Conservation (phyloP, 352 stramenopile genomes). For the Pythium plurisporium region DNA sequence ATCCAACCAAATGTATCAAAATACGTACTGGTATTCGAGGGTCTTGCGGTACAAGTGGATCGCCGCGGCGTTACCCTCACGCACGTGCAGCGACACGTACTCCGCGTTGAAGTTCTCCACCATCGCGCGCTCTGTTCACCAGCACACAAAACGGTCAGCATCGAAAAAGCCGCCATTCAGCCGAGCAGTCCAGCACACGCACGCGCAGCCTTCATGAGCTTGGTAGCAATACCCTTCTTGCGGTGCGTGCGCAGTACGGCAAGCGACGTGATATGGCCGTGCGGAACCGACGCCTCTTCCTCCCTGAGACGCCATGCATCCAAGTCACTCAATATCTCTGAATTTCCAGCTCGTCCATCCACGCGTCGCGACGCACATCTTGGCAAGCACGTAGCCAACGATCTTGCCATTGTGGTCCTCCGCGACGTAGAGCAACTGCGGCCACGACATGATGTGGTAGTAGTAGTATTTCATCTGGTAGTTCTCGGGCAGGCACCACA, state of each 20-base stretch:
- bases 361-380: slow-evolving; percentile 99
- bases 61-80: slow-evolving; percentile 96
- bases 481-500: slow-evolving; percentile 99
- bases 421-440: slow-evolving; percentile 98
- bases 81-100: slow-evolving; percentile 99
- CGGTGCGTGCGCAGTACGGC: slow-evolving; percentile 96
- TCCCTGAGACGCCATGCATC: slow-evolving; percentile 21
- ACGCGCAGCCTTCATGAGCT: slow-evolving; percentile 96
- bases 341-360: not conserved
- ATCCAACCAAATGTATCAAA: not conserved
- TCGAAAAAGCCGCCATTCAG: not conserved
- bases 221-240: slow-evolving; percentile 96
- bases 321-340: not conserved
- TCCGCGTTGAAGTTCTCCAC: slow-evolving; percentile 96
- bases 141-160: not conserved
- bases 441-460: slow-evolving; percentile 99
- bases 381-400: slow-evolving; percentile 99
- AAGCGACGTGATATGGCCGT: slow-evolving; percentile 99
- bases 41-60: slow-evolving; percentile 99
- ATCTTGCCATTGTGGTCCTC: slow-evolving; percentile 98
- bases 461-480: slow-evolving; percentile 99
- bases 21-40: slow-evolving; percentile 94
- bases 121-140: slow-evolving; percentile 89
- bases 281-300: slow-evolving; percentile 26
- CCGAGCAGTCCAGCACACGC: slow-evolving; percentile 18